A percentile compares a stretch with the other conserved stretches of the same genome.
phyloP scores from a whole-genome alignment of 768 basidiomycete genomes.

The Termitomyces sp. region DNA sequence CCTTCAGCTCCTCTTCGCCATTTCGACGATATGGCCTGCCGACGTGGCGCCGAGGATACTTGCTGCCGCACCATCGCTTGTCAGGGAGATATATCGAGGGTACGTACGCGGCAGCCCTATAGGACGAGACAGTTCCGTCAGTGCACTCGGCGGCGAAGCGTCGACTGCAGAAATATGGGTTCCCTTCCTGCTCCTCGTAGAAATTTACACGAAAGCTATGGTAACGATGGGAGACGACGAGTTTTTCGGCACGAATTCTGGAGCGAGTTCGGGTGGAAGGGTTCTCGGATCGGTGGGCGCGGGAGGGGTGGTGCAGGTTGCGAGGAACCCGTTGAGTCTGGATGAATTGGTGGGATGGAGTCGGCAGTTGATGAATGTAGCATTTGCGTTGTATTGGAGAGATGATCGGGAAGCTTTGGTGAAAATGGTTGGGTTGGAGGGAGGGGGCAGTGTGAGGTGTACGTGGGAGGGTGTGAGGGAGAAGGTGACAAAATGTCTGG shows the following conservation, averaged over 20 bases:
- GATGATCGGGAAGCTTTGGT: conserved; percentile 32
- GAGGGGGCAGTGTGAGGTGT: conserved; percentile 30
- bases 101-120: conserved; percentile 59
- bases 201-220: conserved; percentile 80
- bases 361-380: conserved; percentile 77
- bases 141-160: conserved; percentile 23
- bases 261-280: not conserved
- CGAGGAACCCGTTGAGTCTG: conserved; percentile 73
- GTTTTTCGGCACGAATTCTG: conserved; percentile 62
- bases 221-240: conserved; percentile 96
- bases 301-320: conserved; percentile 10
- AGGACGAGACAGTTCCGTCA: conserved; percentile 48
- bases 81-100: conserved; percentile 72
- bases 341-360: conserved; percentile 80
- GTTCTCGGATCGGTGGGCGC: not conserved
- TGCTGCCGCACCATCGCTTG: conserved; percentile 52
- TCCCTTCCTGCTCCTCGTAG: conserved; percentile 70
- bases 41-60: conserved; percentile 52
- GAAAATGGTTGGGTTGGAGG: conserved; percentile 9
- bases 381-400: conserved; percentile 63
- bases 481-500: conserved; percentile 72
- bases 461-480: conserved; percentile 72
- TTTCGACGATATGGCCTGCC: conserved; percentile 59
- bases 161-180: conserved; percentile 49
- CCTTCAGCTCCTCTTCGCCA: conserved; percentile 52